These are phyloP conservation scores for Debaryomyces psychrophilus DNA, from an alignment of 1,139 yeast genomes.

Conservation along the genomic window DNA sequence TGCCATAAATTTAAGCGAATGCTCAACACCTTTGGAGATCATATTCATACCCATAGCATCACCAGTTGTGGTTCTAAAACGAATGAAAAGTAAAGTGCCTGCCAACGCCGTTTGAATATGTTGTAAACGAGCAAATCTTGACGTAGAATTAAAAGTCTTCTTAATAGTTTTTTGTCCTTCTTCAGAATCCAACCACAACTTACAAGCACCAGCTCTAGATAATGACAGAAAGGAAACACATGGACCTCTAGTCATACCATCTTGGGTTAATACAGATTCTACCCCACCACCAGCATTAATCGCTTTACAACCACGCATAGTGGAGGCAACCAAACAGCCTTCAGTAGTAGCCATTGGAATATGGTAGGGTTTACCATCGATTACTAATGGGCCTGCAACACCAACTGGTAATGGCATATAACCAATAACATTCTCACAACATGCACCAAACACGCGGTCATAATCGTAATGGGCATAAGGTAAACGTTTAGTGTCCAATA, in stretches of 20 bases:
- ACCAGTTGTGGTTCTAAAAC: slow-evolving; percentile 97
- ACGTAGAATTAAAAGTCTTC: slow-evolving; percentile 93
- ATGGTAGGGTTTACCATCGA: slow-evolving; percentile 84
- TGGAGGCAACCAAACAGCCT: slow-evolving; percentile 96
- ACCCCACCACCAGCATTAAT: slow-evolving; percentile 98
- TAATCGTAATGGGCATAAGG: slow-evolving; percentile 88
- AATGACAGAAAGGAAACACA: slow-evolving; percentile 87
- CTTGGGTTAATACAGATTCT: slow-evolving; percentile 85
- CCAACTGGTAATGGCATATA: slow-evolving; percentile 96
- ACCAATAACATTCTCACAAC: slow-evolving; percentile 98
- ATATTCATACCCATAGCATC: slow-evolving; percentile 99
- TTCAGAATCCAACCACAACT: slow-evolving; percentile 92
- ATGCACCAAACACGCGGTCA: slow-evolving; percentile 96
- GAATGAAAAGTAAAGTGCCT: slow-evolving; percentile 84
- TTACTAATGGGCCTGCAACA: slow-evolving; percentile 93
- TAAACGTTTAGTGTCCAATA: slow-evolving; percentile 67
- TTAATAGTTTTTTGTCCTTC: slow-evolving; percentile 85
- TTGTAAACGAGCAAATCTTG: slow-evolving; percentile 94
- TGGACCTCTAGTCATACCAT: slow-evolving; percentile 99
- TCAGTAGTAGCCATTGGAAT: slow-evolving; percentile 99
- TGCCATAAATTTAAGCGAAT: slow-evolving; percentile 78
- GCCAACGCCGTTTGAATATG: slow-evolving; percentile 92
- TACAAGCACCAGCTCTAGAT: slow-evolving; percentile 90
- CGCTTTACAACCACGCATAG: slow-evolving; percentile 99
- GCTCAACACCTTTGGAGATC: slow-evolving; percentile 98